phyloP scores from a whole-genome alignment of 371 early-diverging fungal genomes.

The Nematocida sp. region DNA sequence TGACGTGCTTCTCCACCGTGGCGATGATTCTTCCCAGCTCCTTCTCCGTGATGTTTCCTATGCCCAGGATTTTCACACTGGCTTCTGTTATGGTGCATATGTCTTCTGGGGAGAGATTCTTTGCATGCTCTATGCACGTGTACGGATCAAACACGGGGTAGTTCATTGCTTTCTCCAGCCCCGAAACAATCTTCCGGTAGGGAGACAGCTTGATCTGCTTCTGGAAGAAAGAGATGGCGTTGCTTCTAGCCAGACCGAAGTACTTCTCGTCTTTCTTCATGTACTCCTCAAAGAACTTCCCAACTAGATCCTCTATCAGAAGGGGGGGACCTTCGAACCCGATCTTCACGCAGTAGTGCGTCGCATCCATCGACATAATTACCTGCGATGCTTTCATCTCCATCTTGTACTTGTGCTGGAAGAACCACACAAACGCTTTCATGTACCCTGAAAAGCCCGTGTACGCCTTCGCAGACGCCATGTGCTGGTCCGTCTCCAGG shows the following conservation, averaged over 20 bases:
- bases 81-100: background rate
- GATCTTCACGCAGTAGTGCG: constrained; percentile 3
- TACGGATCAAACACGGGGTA: constrained; percentile 1
- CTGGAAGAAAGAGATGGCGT: constrained; percentile 27
- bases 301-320: constrained; percentile 40
- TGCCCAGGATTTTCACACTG: constrained; percentile 1
- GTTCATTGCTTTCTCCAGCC: background rate
- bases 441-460: constrained; percentile 30
- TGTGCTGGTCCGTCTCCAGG: constrained; percentile 15
- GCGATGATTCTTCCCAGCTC: constrained; percentile 8
- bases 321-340: constrained; percentile 30
- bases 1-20: constrained; percentile 1
- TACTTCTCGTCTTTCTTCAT: background rate
- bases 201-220: constrained; percentile 20
- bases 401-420: constrained; percentile 43
- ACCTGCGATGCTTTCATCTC: constrained; percentile 18
- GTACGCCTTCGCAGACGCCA: constrained; percentile 3
- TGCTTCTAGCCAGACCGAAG: constrained; percentile 46
- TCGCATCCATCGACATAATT: background rate
- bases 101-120: constrained; percentile 15
- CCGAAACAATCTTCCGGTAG: constrained; percentile 3
- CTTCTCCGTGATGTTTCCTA: constrained; percentile 26
- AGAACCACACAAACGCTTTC: constrained; percentile 16
- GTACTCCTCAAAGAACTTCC: constrained; percentile 44
- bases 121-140: constrained; percentile 4